phyloP scores from a whole-genome alignment of 2,329 filamentous ascomycete genomes.

The Fusarium buharicum region DNA sequence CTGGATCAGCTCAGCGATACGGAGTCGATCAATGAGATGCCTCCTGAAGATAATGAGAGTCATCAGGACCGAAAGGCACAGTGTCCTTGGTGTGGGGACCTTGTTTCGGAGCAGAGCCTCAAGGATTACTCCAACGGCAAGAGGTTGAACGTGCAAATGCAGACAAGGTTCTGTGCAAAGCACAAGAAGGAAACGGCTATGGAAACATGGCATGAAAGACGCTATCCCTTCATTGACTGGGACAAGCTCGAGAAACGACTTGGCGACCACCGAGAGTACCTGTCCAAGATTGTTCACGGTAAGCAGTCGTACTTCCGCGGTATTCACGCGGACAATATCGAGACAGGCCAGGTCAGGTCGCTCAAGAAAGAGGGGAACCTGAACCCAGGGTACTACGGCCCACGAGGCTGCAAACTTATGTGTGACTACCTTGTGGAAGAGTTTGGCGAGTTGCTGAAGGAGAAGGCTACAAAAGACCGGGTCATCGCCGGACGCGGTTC shows the following conservation, averaged over 20 bases:
- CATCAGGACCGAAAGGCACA: slow-evolving; percentile 42
- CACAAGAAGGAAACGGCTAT: slow-evolving; percentile 68
- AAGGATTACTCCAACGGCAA: slow-evolving; percentile 60
- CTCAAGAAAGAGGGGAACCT: slow-evolving; percentile 68
- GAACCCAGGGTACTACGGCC: slow-evolving; percentile 85
- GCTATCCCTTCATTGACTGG: slow-evolving; percentile 81
- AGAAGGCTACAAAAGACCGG: slow-evolving; percentile 70
- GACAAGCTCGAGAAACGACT: slow-evolving; percentile 67
- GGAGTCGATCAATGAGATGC: slow-evolving; percentile 9
- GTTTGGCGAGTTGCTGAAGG: slow-evolving; percentile 69
- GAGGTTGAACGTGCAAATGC: slow-evolving; percentile 65
- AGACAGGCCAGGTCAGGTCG: slow-evolving; percentile 66
- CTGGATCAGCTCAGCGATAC: slow-evolving; percentile 24
- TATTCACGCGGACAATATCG: slow-evolving; percentile 64
- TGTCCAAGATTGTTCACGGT: slow-evolving; percentile 71
- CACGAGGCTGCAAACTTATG: slow-evolving; percentile 76
- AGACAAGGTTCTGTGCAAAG: slow-evolving; percentile 70
- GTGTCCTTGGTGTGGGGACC: slow-evolving; percentile 75
- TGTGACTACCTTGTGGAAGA: slow-evolving; percentile 72
- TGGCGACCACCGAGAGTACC: slow-evolving; percentile 60
- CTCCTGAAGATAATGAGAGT: slow-evolving; percentile 11
- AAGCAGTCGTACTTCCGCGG: slow-evolving; percentile 69
- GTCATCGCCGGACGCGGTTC: slow-evolving; percentile 74
- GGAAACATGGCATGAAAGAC: slow-evolving; percentile 58
- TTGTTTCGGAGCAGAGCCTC: slow-evolving; percentile 67